phyloP scores from a whole-genome alignment of 257 asterid species.

The Coffea canephora region DNA sequence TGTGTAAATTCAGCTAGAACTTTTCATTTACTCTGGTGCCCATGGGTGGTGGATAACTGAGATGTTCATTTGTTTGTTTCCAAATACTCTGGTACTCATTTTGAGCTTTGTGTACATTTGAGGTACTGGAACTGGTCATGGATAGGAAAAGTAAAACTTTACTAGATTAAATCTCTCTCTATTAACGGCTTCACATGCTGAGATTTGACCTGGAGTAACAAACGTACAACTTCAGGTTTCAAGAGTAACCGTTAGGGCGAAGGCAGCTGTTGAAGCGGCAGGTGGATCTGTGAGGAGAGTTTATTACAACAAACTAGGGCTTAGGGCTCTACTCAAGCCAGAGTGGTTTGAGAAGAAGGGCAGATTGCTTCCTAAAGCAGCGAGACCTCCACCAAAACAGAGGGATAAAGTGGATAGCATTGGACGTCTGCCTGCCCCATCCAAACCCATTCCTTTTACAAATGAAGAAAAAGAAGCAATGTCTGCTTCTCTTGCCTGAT shows the following conservation, averaged over 20 bases:
- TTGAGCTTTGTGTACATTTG: too few relatives aligned
- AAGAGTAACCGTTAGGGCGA: constrained; percentile 88
- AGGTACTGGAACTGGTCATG: not conserved
- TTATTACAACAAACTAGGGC: constrained; percentile 79
- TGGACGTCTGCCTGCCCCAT: constrained; percentile 92
- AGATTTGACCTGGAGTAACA: not conserved
- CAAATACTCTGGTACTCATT: too few relatives aligned
- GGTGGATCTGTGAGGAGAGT: constrained; percentile 94
- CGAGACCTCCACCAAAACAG: constrained; percentile 91
- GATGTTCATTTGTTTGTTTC: too few relatives aligned
- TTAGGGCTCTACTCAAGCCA: constrained; percentile 79
- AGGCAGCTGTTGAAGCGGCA: constrained; percentile 87
- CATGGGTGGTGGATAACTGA: too few relatives aligned
- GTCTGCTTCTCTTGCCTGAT: constrained; percentile 34
- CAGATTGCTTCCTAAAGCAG: constrained; percentile 80
- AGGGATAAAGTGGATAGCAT: constrained; percentile 80
- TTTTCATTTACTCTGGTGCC: too few relatives aligned
- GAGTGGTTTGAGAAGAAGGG: constrained; percentile 98
- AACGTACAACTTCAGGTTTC: constrained; percentile 53
- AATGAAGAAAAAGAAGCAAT: constrained; percentile 48
- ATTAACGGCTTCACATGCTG: not conserved
- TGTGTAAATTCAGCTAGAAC: too few relatives aligned
- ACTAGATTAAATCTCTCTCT: not conserved
- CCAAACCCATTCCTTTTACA: constrained; percentile 73
- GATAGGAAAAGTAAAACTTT: not conserved